Evolutionary conservation across 495 filamentous ascomycete genomes (phyloP), one percentile per base, ranked within the genome.

Genomic region (Venustampulla echinocandica): DNA sequence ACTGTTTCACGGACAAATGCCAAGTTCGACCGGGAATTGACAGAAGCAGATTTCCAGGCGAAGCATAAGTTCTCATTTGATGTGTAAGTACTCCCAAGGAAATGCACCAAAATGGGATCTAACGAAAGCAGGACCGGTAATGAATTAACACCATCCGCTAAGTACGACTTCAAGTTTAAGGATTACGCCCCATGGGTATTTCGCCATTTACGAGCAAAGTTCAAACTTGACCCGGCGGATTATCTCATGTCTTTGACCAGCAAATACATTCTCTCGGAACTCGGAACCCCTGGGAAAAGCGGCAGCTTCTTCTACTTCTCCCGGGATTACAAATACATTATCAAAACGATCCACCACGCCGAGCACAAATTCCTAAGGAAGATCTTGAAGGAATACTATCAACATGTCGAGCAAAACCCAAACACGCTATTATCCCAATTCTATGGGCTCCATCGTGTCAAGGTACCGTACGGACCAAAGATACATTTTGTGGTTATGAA

Each of bases 401-500:
- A 87, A 21, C 93, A 99, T 62, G 85, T 99, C 55, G 82, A 82
- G 47, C 73, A 85, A 28, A 94, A 99, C 60, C 93, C 93, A 1
- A 92, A 97, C 62, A 99, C 92, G 2, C 71, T 99, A 6, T 81
- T 99, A 14, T 97, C 92, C 11, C 92, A 99, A 60, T 99, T 97
- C 62, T 99, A 99, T 59, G 92, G 92, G 34, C 71, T 99, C 14
- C 92, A 99, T 65, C 81, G 92, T 35, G 93, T 99, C 48, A 99
- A 99, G 70, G 94, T 96, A 70, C 90, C 92, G 0, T 99, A 94
- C 60, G 92, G 93, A 25, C 81, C 87, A 50, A 99, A 99, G 70
- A 96, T 97, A 49, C 93, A 99, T 63, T 99, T 99, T 54, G 93
- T 99, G 25, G 88, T 99, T 55, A 99, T 99, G 92, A 99, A 99